These are phyloP conservation scores for Globisporangium parvum DNA, from an alignment of 352 stramenopile species.

Conservation along the genomic window DNA sequence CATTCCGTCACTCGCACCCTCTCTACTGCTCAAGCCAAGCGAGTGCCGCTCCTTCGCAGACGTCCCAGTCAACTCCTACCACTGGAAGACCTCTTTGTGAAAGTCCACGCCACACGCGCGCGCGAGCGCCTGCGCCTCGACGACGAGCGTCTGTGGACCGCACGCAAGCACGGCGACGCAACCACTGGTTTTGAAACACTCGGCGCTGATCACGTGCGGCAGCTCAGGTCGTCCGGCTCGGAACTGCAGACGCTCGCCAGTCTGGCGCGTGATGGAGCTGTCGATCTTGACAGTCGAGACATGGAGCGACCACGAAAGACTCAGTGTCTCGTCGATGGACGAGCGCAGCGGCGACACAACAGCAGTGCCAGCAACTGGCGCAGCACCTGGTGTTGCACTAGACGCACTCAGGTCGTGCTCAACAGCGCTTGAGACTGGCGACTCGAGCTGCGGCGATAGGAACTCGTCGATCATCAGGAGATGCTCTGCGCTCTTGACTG, in stretches of 20 bases:
- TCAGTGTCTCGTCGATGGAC: constrained; percentile 17
- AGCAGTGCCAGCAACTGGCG: not conserved
- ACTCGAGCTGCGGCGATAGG: constrained; percentile 41
- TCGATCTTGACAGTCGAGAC: constrained; percentile 45
- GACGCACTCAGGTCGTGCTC: constrained; percentile 42
- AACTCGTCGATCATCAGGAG: constrained; percentile 74
- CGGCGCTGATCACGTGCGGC: constrained; percentile 64
- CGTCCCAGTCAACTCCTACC: constrained; percentile 32
- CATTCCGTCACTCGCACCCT: constrained; percentile 3
- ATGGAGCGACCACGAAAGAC: constrained; percentile 57
- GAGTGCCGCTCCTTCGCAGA: not conserved
- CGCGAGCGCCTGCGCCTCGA: constrained; percentile 59
- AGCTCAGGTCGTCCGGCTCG: constrained; percentile 47
- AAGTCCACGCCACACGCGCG: constrained; percentile 67
- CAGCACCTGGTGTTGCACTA: constrained; percentile 10
- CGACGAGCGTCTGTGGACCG: constrained; percentile 63
- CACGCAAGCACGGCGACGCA: constrained; percentile 69
- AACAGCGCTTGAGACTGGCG: constrained; percentile 22
- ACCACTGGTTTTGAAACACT: constrained; percentile 40
- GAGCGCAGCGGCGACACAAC: not conserved
- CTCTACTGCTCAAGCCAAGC: not conserved
- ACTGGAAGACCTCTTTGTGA: constrained; percentile 82
- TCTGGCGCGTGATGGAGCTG: constrained; percentile 36
- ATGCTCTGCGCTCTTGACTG: constrained; percentile 46
- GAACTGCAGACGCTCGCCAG: constrained; percentile 54